These are phyloP conservation scores for Debaryomyces nepalensis DNA, from an alignment of 1,139 yeast genomes.

Conservation along the genomic window DNA sequence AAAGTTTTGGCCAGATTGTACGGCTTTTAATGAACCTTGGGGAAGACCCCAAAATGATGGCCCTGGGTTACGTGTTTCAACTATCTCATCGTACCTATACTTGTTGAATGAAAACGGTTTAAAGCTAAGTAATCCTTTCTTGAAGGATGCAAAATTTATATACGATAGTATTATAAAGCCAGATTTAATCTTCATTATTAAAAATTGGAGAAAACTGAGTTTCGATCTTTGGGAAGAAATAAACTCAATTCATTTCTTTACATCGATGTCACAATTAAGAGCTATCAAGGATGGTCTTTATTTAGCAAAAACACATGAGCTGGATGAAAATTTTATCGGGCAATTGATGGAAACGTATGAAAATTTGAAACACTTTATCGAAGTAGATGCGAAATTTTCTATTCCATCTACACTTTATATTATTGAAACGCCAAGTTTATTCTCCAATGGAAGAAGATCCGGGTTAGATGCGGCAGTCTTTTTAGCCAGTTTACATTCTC, in stretches of 20 bases:
- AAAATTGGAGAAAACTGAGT: slow-evolving; percentile 66
- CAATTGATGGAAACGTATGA: slow-evolving; percentile 29
- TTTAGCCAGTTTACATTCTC: slow-evolving; percentile 69
- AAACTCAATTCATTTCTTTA: slow-evolving; percentile 74
- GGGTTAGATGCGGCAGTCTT: slow-evolving; percentile 85
- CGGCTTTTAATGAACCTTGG: slow-evolving; percentile 70
- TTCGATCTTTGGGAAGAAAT: slow-evolving; percentile 97
- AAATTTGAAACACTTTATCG: slow-evolving; percentile 41
- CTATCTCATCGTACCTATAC: slow-evolving; percentile 62
- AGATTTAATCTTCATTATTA: slow-evolving; percentile 68
- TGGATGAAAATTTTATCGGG: slow-evolving; percentile 30
- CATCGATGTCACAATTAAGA: slow-evolving; percentile 72
- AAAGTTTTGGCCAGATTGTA: slow-evolving; percentile 70
- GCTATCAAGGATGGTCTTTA: slow-evolving; percentile 65
- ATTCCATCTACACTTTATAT: slow-evolving; percentile 54
- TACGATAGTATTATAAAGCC: slow-evolving; percentile 63
- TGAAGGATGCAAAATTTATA: slow-evolving; percentile 36
- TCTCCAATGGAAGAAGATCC: slow-evolving; percentile 47
- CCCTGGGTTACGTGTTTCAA: slow-evolving; percentile 77
- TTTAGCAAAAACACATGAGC: slow-evolving; percentile 45
- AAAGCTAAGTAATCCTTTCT: slow-evolving; percentile 27
- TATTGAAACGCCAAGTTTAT: slow-evolving; percentile 67
- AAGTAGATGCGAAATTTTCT: slow-evolving; percentile 50
- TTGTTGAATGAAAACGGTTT: slow-evolving; percentile 38
- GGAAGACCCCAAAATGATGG: slow-evolving; percentile 98